Evolutionary conservation across 441 rosid genomes (phyloP), one percentile per base, ranked within the genome.

Genomic region (Syzygium malaccense): DNA sequence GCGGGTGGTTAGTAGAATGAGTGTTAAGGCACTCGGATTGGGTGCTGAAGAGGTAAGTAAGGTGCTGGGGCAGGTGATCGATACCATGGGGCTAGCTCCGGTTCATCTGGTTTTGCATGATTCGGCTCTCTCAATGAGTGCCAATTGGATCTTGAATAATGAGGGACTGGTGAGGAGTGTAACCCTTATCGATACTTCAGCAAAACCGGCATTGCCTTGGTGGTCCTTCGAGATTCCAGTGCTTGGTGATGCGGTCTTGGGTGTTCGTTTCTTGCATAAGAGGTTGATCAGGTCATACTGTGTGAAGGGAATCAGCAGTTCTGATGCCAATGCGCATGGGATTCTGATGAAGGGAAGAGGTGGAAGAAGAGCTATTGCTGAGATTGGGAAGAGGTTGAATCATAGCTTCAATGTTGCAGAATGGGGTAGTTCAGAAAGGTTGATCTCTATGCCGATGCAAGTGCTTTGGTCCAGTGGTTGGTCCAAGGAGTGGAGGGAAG

Each of bases 41-140:
- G 96, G 96, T 4, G 91, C 96, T 79, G 96, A 96, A 92, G 98
- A 98, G 88, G 92, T 93, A 51, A 93, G 96, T n/a, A 93, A 62
- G 88, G 96, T 95, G 91, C 93, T 98, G 87, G 90, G 93, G 14
- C 97, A 98, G 87, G 95, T 98, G 86, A 94, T 96, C 49, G 94
- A 91, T 86, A 94, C 98, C 55, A 87, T 95, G 94, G 93, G 95
- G 78, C 93, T 98, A 89, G 94, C 95, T 89, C 97, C 99, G 88
- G 94, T 96, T 86, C 99, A 97, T 94, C 91, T 97, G 92, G 96
- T 98, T 91, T 92, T 98, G 57, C 99, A 98, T 83, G 99, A 98
- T 93, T 94, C 98, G 49, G 96, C 98, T 90, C 90, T 98, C 87
- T 90, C 90, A 33, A 93, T 96, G 94, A 93, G 92, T 90, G 96